Percentiles rank a stretch among this genome's conserved stretches.
These are phyloP conservation scores for Clarireedia homoeocarpa DNA, from an alignment of 2,329 filamentous ascomycete genomes.

Conservation along the genomic window DNA sequence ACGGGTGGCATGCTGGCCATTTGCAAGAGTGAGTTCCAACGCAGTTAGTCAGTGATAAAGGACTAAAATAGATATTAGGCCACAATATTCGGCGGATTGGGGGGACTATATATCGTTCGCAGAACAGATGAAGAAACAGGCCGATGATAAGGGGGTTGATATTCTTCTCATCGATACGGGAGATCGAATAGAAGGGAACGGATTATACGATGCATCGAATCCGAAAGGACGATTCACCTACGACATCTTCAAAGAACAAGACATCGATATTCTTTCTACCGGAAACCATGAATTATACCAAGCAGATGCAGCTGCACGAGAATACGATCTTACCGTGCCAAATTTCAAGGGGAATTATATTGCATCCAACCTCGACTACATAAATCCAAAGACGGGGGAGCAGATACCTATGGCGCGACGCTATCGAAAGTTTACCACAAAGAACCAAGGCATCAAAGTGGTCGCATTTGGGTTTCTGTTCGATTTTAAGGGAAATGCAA, in stretches of 20 bases:
- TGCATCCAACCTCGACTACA: constrained; percentile 88
- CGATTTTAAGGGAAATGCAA: constrained; percentile 82
- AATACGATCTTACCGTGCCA: constrained; percentile 73
- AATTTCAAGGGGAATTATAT: constrained; percentile 76
- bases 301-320: constrained; percentile 65
- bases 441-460: constrained; percentile 76
- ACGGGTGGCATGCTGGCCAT: constrained; percentile 94
- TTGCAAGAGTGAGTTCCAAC: constrained; percentile 63
- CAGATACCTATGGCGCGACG: constrained; percentile 70
- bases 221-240: constrained; percentile 87
- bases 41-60: neutral
- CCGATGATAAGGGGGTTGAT: constrained; percentile 72
- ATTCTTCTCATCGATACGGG: constrained; percentile 93
- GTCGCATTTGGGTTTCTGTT: constrained; percentile 92
- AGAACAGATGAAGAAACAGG: constrained; percentile 68
- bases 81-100: constrained; percentile 94
- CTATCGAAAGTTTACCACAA: constrained; percentile 85
- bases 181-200: constrained; percentile 89
- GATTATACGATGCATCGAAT: constrained; percentile 80
- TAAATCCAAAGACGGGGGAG: constrained; percentile 62
- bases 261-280: constrained; percentile 75
- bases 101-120: constrained; percentile 96
- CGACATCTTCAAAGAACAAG: constrained; percentile 75
- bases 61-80: constrained; percentile 37
- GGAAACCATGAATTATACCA: constrained; percentile 97